Percentiles rank a stretch among this genome's conserved stretches.
Conservation (phyloP, 2,329 filamentous ascomycete genomes). For the Lachnellula occidentalis region DNA sequence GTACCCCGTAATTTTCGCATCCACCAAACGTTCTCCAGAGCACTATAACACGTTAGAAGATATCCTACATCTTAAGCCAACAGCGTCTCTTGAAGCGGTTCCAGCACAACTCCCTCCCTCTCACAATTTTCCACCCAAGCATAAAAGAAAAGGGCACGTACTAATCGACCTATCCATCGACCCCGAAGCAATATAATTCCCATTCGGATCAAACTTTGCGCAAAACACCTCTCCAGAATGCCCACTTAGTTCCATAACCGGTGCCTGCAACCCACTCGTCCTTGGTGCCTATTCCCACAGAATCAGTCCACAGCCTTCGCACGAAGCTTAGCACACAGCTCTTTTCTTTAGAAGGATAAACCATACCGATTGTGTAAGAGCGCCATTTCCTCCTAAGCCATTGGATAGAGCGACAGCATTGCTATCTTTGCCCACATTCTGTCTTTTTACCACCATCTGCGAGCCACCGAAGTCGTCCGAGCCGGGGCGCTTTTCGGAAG, state of each 20-base stretch:
- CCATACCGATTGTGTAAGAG: conserved; percentile 61
- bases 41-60: conserved; percentile 47
- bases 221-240: conserved; percentile 83
- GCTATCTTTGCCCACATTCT: conserved; percentile 54
- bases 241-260: conserved; percentile 89
- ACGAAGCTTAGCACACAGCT: conserved; percentile 16
- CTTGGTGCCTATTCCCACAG: conserved; percentile 55
- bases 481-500: conserved; percentile 87
- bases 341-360: conserved; percentile 15
- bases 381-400: conserved; percentile 51
- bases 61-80: no score
- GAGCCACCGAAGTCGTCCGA: conserved; percentile 72
- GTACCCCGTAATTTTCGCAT: conserved; percentile 88
- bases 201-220: conserved; percentile 82
- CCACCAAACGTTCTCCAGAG: conserved; percentile 90
- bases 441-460: conserved; percentile 83
- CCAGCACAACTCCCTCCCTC: no score
- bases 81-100: no score
- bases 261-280: conserved; percentile 78
- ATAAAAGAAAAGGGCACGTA: conserved; percentile 39
- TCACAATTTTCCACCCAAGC: not conserved
- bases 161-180: conserved; percentile 91
- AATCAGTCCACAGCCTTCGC: conserved; percentile 21
- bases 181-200: conserved; percentile 84
- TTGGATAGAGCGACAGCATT: conserved; percentile 54